Evolutionary conservation across 352 stramenopile genomes (phyloP), one percentile per base, ranked within the genome.

Genomic region (Phytophthora kernoviae): DNA sequence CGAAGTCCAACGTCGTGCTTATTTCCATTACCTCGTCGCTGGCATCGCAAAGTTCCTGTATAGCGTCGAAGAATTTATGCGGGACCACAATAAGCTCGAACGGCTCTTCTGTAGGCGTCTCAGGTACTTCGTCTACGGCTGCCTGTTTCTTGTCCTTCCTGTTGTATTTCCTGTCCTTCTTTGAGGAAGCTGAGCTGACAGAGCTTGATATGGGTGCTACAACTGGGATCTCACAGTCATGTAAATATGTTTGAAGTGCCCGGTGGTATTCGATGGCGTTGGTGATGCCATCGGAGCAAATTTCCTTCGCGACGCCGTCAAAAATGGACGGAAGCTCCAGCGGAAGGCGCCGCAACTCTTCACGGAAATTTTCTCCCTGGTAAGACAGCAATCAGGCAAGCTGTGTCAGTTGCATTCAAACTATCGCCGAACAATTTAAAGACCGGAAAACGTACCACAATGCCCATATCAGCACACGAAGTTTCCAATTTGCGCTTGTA

Each of bases 401-500:
- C 9, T 43, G 9, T 9, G 18, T 20, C 14, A 43, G 18, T 43
- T 21, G 10, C 18, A 6, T 43, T 17, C 37, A 43, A 21, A 21
- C 2, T 21, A 21, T 9, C 12, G 8, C 4, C 10, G 12, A 43
- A 64, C 7, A 40, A 17, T 7, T 30, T n/a, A 22, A 6, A 2
- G n/a, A 51, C 11, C 7, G 8, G 12, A 40, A 40, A 39, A 63
- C 65, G 41, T 55, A 87, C 77, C 51, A 54, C 54, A 62, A 94
- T 94, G 36, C 80, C 78, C 49, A 92, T 85, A 5, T 74, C 60
- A 15, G 70, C 62, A 39, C 84, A 92, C 37, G 73, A 77, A 5
- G 54, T 54, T 53, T 88, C 68, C 26, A 90, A 65, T 57, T 88
- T 85, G 46, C 77, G 71, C 50, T 90, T 87, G 65, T 88, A 91